Evolutionary conservation across 2,329 filamentous ascomycete species (phyloP).

Genomic region (Dactylonectria macrodidyma): DNA sequence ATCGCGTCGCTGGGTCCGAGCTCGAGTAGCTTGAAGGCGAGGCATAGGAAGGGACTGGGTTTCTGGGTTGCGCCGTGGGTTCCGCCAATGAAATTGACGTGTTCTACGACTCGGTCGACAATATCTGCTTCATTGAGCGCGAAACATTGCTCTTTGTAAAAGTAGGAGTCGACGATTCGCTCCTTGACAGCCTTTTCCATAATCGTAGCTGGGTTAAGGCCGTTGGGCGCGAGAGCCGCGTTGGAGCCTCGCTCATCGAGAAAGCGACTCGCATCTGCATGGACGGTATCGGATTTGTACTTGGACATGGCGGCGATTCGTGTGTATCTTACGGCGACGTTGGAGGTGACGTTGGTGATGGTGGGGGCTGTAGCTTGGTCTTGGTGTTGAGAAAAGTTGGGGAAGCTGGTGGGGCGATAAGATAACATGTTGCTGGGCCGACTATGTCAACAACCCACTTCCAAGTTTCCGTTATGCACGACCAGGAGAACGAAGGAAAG

Average conservation of each 20-base stretch:
- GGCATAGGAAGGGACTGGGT: slow-evolving; percentile 92
- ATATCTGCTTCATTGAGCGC: slow-evolving; percentile 88
- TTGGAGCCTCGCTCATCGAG: slow-evolving; percentile 92
- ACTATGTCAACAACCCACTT: slow-evolving; percentile 48
- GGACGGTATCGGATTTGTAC: slow-evolving; percentile 68
- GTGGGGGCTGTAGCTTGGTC: slow-evolving; percentile 29
- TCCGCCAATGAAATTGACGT: slow-evolving; percentile 87
- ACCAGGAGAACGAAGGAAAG: slow-evolving; percentile 37
- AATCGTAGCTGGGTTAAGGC: slow-evolving; percentile 94
- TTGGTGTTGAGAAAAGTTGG: slow-evolving; percentile 41
- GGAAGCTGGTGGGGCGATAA: slow-evolving; percentile 51
- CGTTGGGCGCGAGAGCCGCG: slow-evolving; percentile 83
- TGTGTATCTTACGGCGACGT: slow-evolving; percentile 27
- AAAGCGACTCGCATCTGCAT: slow-evolving; percentile 85
- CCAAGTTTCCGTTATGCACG: slow-evolving; percentile 1
- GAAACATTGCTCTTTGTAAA: slow-evolving; percentile 99
- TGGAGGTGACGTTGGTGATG: slow-evolving; percentile 31
- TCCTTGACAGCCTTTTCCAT: slow-evolving; percentile 97
- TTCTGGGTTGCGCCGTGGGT: slow-evolving; percentile 88
- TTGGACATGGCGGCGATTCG: slow-evolving; percentile 50
- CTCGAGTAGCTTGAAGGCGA: slow-evolving; percentile 95
- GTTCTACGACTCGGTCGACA: slow-evolving; percentile 89
- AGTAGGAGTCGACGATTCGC: slow-evolving; percentile 94
- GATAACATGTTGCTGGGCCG: slow-evolving; percentile 60
- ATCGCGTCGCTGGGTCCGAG: slow-evolving; percentile 85